Evolutionary conservation across 768 basidiomycete genomes (phyloP).

Genomic region (Pilatotrama ljubarskyi): DNA sequence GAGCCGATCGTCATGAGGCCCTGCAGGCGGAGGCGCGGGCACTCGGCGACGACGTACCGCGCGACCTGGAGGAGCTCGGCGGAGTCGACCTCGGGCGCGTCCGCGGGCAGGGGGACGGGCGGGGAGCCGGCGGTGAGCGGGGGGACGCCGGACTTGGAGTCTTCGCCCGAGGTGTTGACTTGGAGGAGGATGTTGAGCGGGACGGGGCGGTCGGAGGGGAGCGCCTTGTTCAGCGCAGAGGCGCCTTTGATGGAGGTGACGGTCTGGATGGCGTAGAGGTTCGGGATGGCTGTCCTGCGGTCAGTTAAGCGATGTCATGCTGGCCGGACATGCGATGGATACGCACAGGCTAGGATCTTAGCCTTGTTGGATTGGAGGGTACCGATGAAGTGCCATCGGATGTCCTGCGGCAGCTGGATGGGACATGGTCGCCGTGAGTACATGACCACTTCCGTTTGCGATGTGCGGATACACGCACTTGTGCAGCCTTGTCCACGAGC

Average conservation of each 20-base stretch:
- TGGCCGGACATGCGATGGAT: neutral
- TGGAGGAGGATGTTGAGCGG: constrained; percentile 87
- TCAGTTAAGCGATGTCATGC: neutral
- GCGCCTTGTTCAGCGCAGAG: constrained; percentile 70
- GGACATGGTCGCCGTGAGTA: neutral
- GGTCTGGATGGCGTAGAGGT: constrained; percentile 86
- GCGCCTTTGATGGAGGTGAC: constrained; percentile 82
- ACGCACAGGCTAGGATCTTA: constrained; percentile 78
- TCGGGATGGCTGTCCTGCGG: constrained; percentile 68
- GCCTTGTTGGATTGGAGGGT: constrained; percentile 92
- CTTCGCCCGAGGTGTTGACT: constrained; percentile 95
- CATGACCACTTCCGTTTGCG: neutral
- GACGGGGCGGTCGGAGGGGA: constrained; percentile 51
- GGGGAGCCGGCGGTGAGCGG: constrained; percentile 46
- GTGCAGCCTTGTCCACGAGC: constrained; percentile 76
- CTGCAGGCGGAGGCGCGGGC: constrained; percentile 72
- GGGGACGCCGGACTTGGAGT: constrained; percentile 81
- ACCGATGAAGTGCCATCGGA: constrained; percentile 98
- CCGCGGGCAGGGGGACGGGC: neutral
- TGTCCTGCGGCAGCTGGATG: constrained; percentile 76
- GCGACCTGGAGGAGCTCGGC: constrained; percentile 67
- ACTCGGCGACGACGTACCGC: constrained; percentile 63
- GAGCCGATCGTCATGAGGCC: constrained; percentile 98
- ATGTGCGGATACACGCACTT: constrained; percentile 20
- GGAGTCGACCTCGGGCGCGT: constrained; percentile 27